Evolutionary conservation across 106 monocot genomes (phyloP).

Genomic region (Phalaenopsis aphrodite): DNA sequence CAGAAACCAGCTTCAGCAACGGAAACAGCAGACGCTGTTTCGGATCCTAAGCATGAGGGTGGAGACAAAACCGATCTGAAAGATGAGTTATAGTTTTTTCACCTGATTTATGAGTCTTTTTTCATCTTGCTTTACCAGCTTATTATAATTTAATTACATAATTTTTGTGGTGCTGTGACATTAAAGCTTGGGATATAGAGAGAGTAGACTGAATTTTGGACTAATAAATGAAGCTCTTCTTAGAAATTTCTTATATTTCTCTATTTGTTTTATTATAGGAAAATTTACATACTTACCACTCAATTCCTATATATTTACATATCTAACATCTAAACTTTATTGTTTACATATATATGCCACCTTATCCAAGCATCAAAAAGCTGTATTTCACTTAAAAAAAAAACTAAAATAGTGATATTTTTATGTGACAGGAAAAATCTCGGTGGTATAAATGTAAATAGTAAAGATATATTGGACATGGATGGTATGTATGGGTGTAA

Average conservation of each 20-base stretch:
- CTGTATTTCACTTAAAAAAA: no score
- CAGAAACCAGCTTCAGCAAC: constrained; percentile 25
- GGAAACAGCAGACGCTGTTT: not conserved
- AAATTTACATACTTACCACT: no score
- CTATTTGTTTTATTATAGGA: not conserved
- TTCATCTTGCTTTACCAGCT: not conserved
- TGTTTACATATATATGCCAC: no score
- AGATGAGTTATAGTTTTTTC: constrained; percentile 6
- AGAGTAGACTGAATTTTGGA: not conserved
- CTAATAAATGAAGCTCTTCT: not conserved
- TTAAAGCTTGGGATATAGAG: not conserved
- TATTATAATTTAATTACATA: not conserved
- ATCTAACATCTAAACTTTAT: no score
- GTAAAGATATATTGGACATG: no score
- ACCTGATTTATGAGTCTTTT: not conserved
- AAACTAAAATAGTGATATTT: no score
- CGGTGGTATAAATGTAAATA: no score
- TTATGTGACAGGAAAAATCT: no score
- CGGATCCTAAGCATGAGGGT: not conserved
- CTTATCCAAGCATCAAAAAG: no score
- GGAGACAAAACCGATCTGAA: not conserved
- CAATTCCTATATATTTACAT: no score
- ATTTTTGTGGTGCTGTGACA: not conserved
- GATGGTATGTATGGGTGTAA: no score
- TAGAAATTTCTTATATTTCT: not conserved